Conservation (phyloP, 2,329 filamentous ascomycete genomes). For the Apiospora hydei region DNA sequence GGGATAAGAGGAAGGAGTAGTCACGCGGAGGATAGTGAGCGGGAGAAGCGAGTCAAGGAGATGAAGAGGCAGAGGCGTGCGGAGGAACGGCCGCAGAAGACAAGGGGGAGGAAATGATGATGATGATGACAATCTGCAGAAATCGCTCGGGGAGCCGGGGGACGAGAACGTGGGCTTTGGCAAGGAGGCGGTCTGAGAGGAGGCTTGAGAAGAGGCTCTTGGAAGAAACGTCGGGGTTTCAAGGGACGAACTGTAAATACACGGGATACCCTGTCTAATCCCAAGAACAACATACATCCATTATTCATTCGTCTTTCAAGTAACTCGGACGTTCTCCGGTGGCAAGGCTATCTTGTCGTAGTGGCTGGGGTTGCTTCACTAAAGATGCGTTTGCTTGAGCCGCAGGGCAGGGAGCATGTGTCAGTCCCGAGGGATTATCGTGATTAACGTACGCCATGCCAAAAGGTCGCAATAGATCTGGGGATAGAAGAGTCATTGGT, state of each 20-base stretch:
- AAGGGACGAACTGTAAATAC: neutral
- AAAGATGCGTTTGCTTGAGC: neutral
- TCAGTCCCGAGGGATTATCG: neutral
- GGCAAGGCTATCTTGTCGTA: neutral
- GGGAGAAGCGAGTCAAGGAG: neutral
- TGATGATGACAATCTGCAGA: slow-evolving; percentile 29
- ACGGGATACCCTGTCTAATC: neutral
- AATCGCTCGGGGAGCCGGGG: slow-evolving; percentile 28
- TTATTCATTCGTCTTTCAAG: neutral
- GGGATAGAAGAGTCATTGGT: neutral
- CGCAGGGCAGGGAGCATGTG: slow-evolving; percentile 5
- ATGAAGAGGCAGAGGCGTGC: no score
- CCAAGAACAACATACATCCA: neutral
- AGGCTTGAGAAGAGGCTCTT: neutral
- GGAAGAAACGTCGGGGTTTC: neutral
- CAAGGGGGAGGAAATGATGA: slow-evolving; percentile 14
- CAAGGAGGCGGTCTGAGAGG: neutral
- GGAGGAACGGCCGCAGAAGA: neutral
- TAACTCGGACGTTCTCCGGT: neutral
- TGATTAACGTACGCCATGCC: neutral
- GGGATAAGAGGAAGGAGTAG: slow-evolving; percentile 14
- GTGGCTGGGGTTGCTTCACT: neutral
- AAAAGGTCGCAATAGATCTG: neutral
- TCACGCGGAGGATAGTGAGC: neutral
- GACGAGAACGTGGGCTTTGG: slow-evolving; percentile 31